Base-by-base conservation (phyloP, 768 basidiomycete genomes). In the Suillus discolor region DNA sequence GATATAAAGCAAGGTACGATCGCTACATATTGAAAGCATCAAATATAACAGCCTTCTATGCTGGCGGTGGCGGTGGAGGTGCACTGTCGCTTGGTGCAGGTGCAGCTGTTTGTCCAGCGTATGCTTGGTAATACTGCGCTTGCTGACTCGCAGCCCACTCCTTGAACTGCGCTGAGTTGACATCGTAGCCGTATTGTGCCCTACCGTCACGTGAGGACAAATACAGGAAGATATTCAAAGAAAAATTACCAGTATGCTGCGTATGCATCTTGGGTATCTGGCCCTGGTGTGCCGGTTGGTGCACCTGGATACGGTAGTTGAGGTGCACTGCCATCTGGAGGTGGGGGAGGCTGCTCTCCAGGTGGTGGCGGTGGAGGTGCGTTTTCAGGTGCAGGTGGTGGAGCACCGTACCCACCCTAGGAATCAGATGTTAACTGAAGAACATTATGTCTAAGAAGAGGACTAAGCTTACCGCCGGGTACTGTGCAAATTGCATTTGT, bases 111-210 rank as follows among this genome's bases (percentile, higher is more conserved):
- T 86, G 83, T 61, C 86, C 83, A 18, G 84, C 83, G 71, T 93
- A 92, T 75, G 92, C 92, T 66, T 91, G 89, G 16, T 82, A 83
- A 70, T 93, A 92, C 71, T 90, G 88, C 68, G 91, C 89, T 67
- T 86, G 86, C 53, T 81, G 80, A 63, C 72, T 74, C 12, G 89
- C 87, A 45, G 86, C 86, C 92, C 92, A 93, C 70, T 91, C 86
- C 74, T 92, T 93, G 75, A 93, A 94, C 70, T 93, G 85, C 2
- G 84, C 72, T 4, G 93, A 91, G 73, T 93, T 94, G 66, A 93
- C 89, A 70, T 94, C 93, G 75, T 94, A 94, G 13, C 92, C 92
- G 71, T 92, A 93, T 6, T 89, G 88, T 66, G 92, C 89, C 92
- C 92, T 93, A 67, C 34, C 34, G 13, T 34, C 20, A 16, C 11